Base-by-base conservation (phyloP, 2,329 filamentous ascomycete species). In the Fusarium paranaense region DNA sequence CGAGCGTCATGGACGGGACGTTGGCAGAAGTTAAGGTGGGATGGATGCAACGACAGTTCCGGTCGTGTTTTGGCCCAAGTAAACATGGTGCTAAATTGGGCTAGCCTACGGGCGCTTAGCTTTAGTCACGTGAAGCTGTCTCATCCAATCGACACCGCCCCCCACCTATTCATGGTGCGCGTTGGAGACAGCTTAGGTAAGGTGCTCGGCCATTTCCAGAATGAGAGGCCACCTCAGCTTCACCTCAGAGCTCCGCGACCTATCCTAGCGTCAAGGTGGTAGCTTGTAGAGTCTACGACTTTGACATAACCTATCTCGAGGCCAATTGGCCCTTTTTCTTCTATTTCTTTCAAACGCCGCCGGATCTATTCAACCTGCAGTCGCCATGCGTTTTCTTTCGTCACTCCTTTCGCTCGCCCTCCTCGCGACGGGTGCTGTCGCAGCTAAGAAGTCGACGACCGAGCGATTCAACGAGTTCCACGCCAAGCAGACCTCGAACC, bases 381-480 rank as follows among this genome's bases (percentile, higher is more conserved):
- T 76, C 83, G 91, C 84, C 76, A 96, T 96, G 94, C 92, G 90
- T 85, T 86, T 93, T 79, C 85, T 93, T 67, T 86, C 89, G 76
- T 82, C 90, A 70, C 83, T 95, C 77, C 85, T 93, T 75, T 89
- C 91, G 47, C 85, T 90, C 67, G 85, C 92, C 80, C 86, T 94
- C 75, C 83, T 95, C 65, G 82, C 91, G 42, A 85, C 90, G 64
- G 87, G 89, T 67, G 87, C 87, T 66, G 81, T 92, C 45, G 90
- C 89, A 57, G 89, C 92, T 62, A 93, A 92, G 81, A 91, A 93
- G 82, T 85, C 91, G 58, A 80, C 87, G 14, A 75, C 82, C 62
- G 90, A 94, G 81, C 91, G 90, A 79, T 98, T 96, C 86, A 82
- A 89, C 72, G 88, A 90, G 68, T 96, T 91, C 85, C 91, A 93